Conservation (phyloP, 148 eudicot genomes). For the Chenopodium album region DNA sequence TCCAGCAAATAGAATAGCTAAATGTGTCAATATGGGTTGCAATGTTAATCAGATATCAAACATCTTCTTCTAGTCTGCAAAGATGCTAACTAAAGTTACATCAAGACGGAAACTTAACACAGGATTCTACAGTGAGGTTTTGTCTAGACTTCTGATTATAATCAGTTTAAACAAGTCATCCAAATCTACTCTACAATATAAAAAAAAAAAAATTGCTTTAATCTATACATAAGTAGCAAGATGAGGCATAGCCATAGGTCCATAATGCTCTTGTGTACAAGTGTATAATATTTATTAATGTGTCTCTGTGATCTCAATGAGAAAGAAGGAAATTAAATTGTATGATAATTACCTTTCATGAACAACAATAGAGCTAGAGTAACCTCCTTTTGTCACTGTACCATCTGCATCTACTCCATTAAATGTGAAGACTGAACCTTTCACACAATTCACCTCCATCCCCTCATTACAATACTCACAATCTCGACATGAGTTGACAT, state of each 20-base stretch:
- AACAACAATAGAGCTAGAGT: conserved; percentile 64
- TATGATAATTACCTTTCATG: conserved; percentile 50
- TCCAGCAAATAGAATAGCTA: background rate
- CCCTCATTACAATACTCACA: conserved; percentile 67
- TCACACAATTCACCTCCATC: conserved; percentile 57
- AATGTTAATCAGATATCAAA: background rate
- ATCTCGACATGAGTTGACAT: conserved; percentile 75
- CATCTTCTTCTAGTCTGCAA: background rate
- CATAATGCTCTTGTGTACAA: background rate
- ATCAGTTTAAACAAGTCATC: background rate
- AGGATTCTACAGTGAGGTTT: too few relatives aligned
- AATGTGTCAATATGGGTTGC: background rate
- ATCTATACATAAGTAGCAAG: background rate
- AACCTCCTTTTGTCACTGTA: conserved; percentile 74
- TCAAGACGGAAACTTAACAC: too few relatives aligned
- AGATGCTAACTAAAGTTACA: background rate
- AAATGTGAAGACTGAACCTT: conserved; percentile 58
- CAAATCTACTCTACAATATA: background rate
- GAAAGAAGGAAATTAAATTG: background rate
- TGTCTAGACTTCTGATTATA: background rate
- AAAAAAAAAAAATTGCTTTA: background rate
- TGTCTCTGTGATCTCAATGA: background rate
- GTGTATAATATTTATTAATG: background rate
- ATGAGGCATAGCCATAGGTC: background rate
- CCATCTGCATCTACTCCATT: conserved; percentile 67